Percentiles rank a stretch among this genome's conserved stretches.
Evolutionary conservation across 805 yeast genomes (phyloP).

Genomic region (Saccharomycopsis babjevae): DNA sequence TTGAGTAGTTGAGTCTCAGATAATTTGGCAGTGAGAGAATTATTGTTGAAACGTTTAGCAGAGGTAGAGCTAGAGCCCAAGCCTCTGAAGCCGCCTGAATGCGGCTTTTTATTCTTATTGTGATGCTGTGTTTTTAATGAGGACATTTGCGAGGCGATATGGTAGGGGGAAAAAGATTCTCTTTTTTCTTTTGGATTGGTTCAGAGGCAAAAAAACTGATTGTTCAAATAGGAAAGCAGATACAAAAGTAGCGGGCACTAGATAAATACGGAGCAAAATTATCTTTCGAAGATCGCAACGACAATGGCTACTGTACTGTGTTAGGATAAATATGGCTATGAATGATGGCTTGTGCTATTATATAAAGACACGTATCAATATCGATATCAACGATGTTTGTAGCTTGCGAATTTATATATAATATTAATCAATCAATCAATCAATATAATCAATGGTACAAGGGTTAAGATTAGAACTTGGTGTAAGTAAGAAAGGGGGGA

Average conservation of each 20-base stretch:
- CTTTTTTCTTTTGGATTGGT: neutral
- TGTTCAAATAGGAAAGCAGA: no score
- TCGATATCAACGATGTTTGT: neutral
- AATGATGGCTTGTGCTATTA: neutral
- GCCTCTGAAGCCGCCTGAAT: slow-evolving; percentile 30
- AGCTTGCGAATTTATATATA: neutral
- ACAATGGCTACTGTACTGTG: neutral
- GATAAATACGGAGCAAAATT: no score
- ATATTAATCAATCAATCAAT: no score
- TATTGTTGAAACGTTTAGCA: slow-evolving; percentile 1
- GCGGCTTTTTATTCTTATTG: neutral
- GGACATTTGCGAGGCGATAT: neutral
- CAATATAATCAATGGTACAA: no score
- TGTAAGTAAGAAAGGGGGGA: neutral
- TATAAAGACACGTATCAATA: neutral
- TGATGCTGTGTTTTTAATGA: neutral
- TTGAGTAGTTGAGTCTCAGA: slow-evolving; percentile 29
- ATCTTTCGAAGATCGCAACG: no score
- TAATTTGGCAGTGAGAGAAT: slow-evolving; percentile 18
- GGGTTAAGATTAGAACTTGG: no score
- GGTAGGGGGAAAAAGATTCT: neutral
- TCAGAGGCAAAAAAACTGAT: neutral
- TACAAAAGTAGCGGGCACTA: no score
- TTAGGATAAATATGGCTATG: neutral
- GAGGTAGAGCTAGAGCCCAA: slow-evolving; percentile 20